Base-by-base conservation (phyloP, 257 asterid genomes). In the Paulownia fortunei region DNA sequence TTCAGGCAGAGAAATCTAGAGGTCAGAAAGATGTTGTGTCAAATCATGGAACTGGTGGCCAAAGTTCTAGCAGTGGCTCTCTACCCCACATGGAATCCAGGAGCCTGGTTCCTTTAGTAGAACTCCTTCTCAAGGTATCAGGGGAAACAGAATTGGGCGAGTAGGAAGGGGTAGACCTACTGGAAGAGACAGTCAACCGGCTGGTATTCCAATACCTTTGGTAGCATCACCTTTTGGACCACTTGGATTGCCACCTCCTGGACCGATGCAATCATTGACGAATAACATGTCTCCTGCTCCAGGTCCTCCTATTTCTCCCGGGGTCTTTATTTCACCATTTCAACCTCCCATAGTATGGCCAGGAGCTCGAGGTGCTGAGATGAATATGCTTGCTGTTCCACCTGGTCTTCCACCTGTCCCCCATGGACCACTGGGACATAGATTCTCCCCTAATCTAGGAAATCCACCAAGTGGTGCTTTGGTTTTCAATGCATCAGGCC, bases 271-370 rank as follows among this genome's bases (percentile, higher is more conserved):
- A 81, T 72, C 98, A 32, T 76, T 91, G 79, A 83, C 86, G 81
- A 88, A 97, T 41, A 89, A 84, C 88, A 92, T 96, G 97, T 91
- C 99, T 51, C 97, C 98, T 79, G 94, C 98, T 47, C 97, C 97
- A 16, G 94, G 92, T 62, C 97, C n/a, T n/a, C n/a, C 95, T 19
- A 90, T 93, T 26, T 88, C 99, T 72, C 92, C 96, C 39, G 91
- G 94, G 64, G 87, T 91, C 63, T 92, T 89, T 80, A 85, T 95
- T 70, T 97, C 98, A 6, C 93, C 92, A 9, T 96, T 93, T 89
- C 93, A 92, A 63, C 89, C 97, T 75, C 97, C 97, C 70, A 83
- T 91, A 46, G 83, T 89, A 80, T 96, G 99, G 99, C 86, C 97
- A 65, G 99, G 97, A 76, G 92, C 88, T 82, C 91, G 97, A 66